These are phyloP conservation scores for Neofusicoccum laricinum DNA, from an alignment of 2,329 filamentous ascomycete genomes.

Conservation along the genomic window DNA sequence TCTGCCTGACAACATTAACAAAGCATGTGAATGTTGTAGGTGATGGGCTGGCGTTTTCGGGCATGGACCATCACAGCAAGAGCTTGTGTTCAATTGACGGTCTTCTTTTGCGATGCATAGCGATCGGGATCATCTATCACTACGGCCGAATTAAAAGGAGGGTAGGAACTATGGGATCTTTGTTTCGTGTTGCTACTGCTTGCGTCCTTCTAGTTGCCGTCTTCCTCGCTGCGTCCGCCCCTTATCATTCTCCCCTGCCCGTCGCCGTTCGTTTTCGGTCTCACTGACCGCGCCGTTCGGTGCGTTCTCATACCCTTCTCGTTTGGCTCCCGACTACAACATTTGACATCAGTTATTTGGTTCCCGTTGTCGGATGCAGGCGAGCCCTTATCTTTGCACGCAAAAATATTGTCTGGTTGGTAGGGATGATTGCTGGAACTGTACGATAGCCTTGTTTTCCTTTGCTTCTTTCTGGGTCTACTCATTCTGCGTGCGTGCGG, in stretches of 20 bases:
- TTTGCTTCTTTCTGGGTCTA: neutral
- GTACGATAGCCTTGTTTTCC: neutral
- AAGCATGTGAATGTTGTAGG: neutral
- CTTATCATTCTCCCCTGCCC: neutral
- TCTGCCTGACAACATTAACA: neutral
- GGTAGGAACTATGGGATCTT: neutral
- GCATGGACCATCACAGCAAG: neutral
- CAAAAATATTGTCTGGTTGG: neutral
- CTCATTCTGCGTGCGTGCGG: neutral
- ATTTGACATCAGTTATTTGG: neutral
- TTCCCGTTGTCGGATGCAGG: neutral
- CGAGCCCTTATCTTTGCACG: neutral
- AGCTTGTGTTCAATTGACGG: neutral
- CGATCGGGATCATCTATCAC: neutral
- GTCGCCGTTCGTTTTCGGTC: neutral
- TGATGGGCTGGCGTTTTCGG: neutral
- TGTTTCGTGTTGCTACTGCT: slow-evolving; percentile 6
- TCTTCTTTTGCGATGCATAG: slow-evolving; percentile 14
- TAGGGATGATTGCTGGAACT: neutral
- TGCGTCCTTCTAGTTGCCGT: neutral
- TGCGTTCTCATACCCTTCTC: neutral
- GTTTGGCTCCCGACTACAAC: neutral
- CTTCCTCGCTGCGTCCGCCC: neutral
- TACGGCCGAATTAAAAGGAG: neutral
- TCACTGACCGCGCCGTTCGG: neutral